phyloP scores from a whole-genome alignment of 352 stramenopile genomes.

The Phytopythium aichiense region DNA sequence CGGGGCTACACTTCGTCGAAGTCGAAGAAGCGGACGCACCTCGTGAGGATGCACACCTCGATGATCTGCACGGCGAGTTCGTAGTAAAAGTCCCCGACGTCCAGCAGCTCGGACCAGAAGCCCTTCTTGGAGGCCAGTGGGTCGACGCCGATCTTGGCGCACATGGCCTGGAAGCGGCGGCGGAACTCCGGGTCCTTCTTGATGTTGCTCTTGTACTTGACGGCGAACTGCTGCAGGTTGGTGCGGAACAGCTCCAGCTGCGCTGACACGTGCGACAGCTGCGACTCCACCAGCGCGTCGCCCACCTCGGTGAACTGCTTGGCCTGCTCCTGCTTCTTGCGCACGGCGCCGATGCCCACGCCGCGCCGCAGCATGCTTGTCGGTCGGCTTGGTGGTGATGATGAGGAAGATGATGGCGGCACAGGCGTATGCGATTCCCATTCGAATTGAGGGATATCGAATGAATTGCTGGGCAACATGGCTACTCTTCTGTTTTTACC shows the following conservation, averaged over 20 bases:
- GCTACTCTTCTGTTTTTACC: constrained; percentile 23
- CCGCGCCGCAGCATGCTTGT: constrained; percentile 57
- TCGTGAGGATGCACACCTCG: constrained; percentile 95
- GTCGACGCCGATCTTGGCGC: constrained; percentile 95
- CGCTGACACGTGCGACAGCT: constrained; percentile 74
- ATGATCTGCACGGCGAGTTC: constrained; percentile 99
- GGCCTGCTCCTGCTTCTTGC: constrained; percentile 85
- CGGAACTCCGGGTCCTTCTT: constrained; percentile 94
- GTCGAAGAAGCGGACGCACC: constrained; percentile 17
- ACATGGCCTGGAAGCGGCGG: constrained; percentile 95
- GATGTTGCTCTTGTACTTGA: constrained; percentile 95
- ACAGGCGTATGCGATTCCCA: neutral
- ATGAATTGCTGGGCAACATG: constrained; percentile 13
- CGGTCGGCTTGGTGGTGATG: neutral
- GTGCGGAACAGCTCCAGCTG: constrained; percentile 89
- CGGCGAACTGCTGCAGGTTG: constrained; percentile 91
- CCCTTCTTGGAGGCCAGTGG: constrained; percentile 96
- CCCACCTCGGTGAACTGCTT: constrained; percentile 86
- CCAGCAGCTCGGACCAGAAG: constrained; percentile 97
- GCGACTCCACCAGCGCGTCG: constrained; percentile 74
- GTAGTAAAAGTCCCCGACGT: constrained; percentile 99
- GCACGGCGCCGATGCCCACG: constrained; percentile 81
- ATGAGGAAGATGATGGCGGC: neutral
- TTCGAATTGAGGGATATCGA: constrained; percentile 4
- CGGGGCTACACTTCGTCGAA: neutral